Base-by-base conservation (phyloP, 2,329 filamentous ascomycete species). In the Cadophora sp. region DNA sequence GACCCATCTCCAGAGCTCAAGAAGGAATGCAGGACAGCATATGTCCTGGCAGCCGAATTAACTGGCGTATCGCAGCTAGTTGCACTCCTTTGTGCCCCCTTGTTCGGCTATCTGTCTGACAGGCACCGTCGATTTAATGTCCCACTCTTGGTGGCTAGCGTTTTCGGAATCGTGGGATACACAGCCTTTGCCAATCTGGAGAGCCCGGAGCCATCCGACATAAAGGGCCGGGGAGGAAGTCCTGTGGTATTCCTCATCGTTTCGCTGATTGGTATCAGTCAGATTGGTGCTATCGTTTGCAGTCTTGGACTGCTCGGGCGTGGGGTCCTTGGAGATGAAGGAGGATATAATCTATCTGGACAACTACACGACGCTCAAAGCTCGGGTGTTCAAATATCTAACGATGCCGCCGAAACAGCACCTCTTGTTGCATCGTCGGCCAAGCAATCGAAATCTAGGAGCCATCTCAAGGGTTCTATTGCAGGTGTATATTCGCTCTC, bases 251-350 rank as follows among this genome's bases (percentile, higher is more conserved):
- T 96, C 76, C 71, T 94, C 14, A 86, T 95, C 18, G 93, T 94
- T 50, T 87, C 90, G 0, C 80, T 97, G 20, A 88, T 98, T 47
- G 96, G 96, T 16, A 87, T 97, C 75, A 96, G 93, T 74, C 96
- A 99, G 79, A 98, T 99, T 69, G 96, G 95, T 1, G 91, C 94
- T 13, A 98, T 99, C 67, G 96, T 99, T 0, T 97, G 94, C 80
- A 97, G 93, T 71, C 85, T 99, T n/a, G 94, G 92, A 0, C 88
- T 96, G 0, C 85, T 99, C 2, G 93, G 93, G 45, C 88, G 89
- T 18, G 94, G 94, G 4, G 90, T 98, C 24, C 83, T 96, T 59
- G 79, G 79, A 72, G 81, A 81, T 66, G 80, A 80, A 68, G 73
- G 74, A 24, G 75, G 75, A 8, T 76, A 75, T 48, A 77, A 73